Evolutionary conservation across 768 basidiomycete genomes (phyloP).

Genomic region (Hypholoma sublateritium): DNA sequence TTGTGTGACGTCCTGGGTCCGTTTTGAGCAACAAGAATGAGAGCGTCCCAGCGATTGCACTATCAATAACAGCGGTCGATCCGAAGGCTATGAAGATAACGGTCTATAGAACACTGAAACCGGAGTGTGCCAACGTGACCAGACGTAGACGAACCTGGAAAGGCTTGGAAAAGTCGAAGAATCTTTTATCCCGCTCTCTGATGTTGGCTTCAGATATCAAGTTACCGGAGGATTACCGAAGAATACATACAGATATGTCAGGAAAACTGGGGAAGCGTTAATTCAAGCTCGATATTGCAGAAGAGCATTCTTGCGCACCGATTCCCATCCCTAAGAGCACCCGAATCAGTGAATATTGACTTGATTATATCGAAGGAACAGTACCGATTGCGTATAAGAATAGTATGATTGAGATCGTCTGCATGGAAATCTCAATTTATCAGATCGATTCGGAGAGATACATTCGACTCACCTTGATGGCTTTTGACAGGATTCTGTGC

Average conservation of each 20-base stretch:
- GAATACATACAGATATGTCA: neutral
- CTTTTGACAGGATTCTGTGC: neutral
- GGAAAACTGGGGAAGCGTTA: neutral
- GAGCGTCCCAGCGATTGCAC: conserved; percentile 8
- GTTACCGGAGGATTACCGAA: too few species aligned
- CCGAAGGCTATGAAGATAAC: conserved; percentile 9
- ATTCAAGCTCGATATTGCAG: neutral
- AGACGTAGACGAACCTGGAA: neutral
- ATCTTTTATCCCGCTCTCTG: neutral
- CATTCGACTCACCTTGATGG: neutral
- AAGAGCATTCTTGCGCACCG: neutral
- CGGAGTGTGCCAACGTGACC: neutral
- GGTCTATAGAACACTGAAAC: neutral
- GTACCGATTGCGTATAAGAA: conserved; percentile 4
- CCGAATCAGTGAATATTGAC: neutral
- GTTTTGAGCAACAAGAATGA: conserved; percentile 11
- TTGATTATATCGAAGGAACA: neutral
- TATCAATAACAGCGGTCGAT: conserved; percentile 10
- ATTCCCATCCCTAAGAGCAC: neutral
- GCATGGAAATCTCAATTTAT: too few species aligned
- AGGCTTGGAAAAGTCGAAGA: conserved; percentile 2
- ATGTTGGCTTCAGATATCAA: neutral
- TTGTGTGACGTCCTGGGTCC: neutral
- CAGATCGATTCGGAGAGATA: neutral
- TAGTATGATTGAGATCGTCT: neutral